Evolutionary conservation across 2,329 filamentous ascomycete genomes (phyloP).

Genomic region (Curvularia sp.): DNA sequence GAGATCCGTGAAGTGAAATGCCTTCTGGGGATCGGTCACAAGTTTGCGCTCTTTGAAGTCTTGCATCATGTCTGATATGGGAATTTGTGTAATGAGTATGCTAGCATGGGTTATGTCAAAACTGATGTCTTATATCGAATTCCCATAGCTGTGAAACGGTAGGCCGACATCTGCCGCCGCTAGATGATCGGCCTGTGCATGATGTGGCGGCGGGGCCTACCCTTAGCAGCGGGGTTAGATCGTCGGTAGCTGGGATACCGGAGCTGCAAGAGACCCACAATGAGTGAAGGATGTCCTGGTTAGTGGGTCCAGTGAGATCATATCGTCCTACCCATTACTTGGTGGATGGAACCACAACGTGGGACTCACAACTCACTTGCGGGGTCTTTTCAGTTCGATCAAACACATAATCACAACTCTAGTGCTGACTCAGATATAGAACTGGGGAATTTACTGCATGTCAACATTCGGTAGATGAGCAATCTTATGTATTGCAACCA

Average conservation of each 20-base stretch:
- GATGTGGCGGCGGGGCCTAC: conserved; percentile 45
- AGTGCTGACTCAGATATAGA: conserved; percentile 19
- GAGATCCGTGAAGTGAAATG: conserved; percentile 50
- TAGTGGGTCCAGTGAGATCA: conserved; percentile 26
- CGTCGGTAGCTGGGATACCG: conserved; percentile 24
- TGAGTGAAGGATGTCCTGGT: conserved; percentile 26
- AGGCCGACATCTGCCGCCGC: conserved; percentile 42
- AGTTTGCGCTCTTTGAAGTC: conserved; percentile 47
- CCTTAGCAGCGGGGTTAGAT: conserved; percentile 36
- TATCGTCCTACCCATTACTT: neutral
- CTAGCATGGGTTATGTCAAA: conserved; percentile 18
- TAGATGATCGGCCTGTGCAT: conserved; percentile 37
- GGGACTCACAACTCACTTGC: conserved; percentile 20
- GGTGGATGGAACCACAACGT: conserved; percentile 16
- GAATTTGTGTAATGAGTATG: conserved; percentile 3
- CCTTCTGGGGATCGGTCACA: conserved; percentile 47
- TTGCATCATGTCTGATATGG: conserved; percentile 31
- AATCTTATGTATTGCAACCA: neutral
- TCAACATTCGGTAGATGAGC: neutral
- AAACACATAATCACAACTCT: neutral
- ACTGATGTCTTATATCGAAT: conserved; percentile 40
- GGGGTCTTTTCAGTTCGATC: conserved; percentile 13
- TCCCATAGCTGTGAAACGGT: conserved; percentile 25
- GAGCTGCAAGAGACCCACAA: conserved; percentile 29
- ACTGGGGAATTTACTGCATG: neutral